Base-by-base conservation (phyloP, 129 eudicot species). In the Kitagawia praeruptora region DNA sequence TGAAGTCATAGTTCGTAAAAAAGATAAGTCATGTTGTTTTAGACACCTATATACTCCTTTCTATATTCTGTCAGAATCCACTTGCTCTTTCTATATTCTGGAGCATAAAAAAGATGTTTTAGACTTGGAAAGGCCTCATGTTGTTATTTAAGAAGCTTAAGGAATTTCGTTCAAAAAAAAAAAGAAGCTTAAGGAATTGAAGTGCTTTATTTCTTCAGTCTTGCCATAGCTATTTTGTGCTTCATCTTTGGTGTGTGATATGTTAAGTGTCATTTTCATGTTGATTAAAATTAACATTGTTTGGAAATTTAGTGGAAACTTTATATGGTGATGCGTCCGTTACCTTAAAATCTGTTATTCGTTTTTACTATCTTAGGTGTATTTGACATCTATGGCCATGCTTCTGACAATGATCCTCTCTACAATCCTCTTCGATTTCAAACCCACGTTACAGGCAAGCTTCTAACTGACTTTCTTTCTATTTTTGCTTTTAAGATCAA, bases 371-470 rank as follows among this genome's bases (percentile, higher is more conserved):
- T 56, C 79, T 79, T 83, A 96, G 99, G 99, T 96, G 41, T 96
- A 96, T 80, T 90, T 98, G 77, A 92, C 99, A 78, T 96, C 99
- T 76, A 92, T 96, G 99, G 97, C 99, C 37, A 96, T 96, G 99
- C 83, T 96, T 72, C 87, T 96, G 80, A 96, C 97, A 42, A 96
- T 92, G 99, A 86, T 96, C 66, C 75, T 92, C 67, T 92, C 97
- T 3, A 89, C 89, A 44, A 90, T 87, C 84, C 92, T 95, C 70
- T 95, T 95, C 76, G 82, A 78, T 73, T 92, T 91, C 85, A 92
- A 89, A 86, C 96, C 97, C 77, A 95, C 98, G 16, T 75, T 92
- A 58, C 97, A 94, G 91, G 98, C 90, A 81, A 82, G 82, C 73
- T 41, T 75, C 40, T 27, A 16, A 37, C 38, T 47, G 66, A 37